Conservation (phyloP, 495 filamentous ascomycete genomes). For the Aspergillus bertholletiae region DNA sequence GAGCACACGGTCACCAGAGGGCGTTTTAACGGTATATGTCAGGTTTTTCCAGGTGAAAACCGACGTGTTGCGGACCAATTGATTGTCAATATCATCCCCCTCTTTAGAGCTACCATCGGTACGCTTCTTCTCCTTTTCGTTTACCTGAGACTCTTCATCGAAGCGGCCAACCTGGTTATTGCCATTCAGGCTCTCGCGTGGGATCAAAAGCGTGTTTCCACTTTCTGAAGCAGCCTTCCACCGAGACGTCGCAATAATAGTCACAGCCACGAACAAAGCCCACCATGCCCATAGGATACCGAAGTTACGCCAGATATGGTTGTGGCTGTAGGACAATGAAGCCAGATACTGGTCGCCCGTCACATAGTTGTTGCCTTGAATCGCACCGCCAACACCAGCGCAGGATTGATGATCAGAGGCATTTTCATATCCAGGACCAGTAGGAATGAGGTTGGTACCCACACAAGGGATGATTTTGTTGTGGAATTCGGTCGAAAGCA, state of each 20-base stretch:
- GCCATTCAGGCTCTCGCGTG: conserved; percentile 31
- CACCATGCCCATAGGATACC: conserved; percentile 47
- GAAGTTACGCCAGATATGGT: conserved; percentile 48
- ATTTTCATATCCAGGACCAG: conserved; percentile 30
- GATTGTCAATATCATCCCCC: conserved; percentile 16
- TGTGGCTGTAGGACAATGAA: conserved; percentile 45
- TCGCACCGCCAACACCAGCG: conserved; percentile 47
- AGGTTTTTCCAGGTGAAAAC: conserved; percentile 63
- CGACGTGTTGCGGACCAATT: conserved; percentile 47
- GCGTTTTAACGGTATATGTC: conserved; percentile 49
- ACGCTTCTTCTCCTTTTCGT: conserved; percentile 17
- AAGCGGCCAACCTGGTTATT: conserved; percentile 12
- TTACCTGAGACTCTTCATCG: conserved; percentile 34
- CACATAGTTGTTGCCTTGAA: conserved; percentile 37
- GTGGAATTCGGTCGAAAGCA: conserved; percentile 65
- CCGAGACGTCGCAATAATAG: conserved; percentile 34
- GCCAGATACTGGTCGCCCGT: conserved; percentile 49
- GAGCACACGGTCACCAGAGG: conserved; percentile 41
- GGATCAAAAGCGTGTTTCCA: conserved; percentile 34
- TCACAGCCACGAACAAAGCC: conserved; percentile 37
- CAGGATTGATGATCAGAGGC: conserved; percentile 43
- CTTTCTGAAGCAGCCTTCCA: conserved; percentile 35
- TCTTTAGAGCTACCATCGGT: conserved; percentile 8
- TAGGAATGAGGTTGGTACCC: conserved; percentile 43
- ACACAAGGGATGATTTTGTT: conserved; percentile 46